Percentiles rank a stretch among this genome's conserved stretches.
These are phyloP conservation scores for Nicotiana otophora DNA, from an alignment of 257 asterid genomes.

Conservation along the genomic window DNA sequence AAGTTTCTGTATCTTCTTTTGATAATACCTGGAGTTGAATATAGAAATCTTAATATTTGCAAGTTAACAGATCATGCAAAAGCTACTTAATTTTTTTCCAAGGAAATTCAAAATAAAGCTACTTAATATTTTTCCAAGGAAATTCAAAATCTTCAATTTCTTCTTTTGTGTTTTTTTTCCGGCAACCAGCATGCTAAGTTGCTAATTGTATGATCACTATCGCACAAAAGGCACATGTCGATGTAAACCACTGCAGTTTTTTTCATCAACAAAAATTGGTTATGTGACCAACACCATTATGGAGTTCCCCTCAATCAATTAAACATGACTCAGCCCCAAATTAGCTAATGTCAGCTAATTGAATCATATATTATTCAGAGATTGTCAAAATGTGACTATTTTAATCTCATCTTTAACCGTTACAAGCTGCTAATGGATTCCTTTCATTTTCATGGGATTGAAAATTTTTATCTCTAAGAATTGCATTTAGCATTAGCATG, in stretches of 20 bases:
- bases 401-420: neutral
- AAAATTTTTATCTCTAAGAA: neutral
- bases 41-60: neutral
- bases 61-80: neutral
- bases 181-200: neutral
- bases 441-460: neutral
- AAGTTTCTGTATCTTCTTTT: slow-evolving; percentile 63
- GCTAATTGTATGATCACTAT: neutral
- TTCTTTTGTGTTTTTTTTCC: neutral
- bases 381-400: neutral
- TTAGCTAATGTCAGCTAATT: neutral
- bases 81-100: neutral
- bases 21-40: slow-evolving; percentile 39
- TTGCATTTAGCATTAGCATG: neutral
- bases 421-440: neutral
- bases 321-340: neutral
- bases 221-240: neutral
- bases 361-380: neutral
- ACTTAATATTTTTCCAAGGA: neutral
- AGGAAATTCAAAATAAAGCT: neutral
- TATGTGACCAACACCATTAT: neutral
- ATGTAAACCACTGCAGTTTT: neutral
- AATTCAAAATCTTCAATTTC: neutral
- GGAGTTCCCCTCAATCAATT: neutral
- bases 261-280: neutral